These are phyloP conservation scores for Fusarium sp. DNA, from an alignment of 2,329 filamentous ascomycete species.

Conservation along the genomic window DNA sequence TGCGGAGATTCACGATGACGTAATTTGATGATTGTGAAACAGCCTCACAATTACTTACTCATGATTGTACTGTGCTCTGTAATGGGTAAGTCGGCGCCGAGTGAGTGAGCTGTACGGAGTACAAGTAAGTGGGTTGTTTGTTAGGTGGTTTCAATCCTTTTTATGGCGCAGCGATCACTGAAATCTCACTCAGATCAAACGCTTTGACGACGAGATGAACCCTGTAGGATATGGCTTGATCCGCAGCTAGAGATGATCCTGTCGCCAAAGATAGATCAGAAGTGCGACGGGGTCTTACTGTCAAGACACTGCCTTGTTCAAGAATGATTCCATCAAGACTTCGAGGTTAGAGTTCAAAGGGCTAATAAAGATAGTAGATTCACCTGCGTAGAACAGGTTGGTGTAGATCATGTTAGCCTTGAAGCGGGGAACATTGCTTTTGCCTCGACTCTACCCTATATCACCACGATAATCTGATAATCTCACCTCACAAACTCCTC, in stretches of 20 bases:
- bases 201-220: not conserved
- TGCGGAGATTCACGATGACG: not conserved
- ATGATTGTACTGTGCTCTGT: not conserved
- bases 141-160: not conserved
- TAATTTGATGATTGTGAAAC: not conserved
- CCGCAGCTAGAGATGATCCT: slow-evolving; percentile 3
- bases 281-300: not conserved
- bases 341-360: not conserved
- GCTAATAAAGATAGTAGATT: no score
- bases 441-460: not conserved
- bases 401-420: not conserved
- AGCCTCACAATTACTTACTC: not conserved
- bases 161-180: not conserved
- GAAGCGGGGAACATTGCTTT: slow-evolving; percentile 14
- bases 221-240: not conserved
- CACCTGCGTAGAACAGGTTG: not conserved
- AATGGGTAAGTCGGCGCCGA: not conserved
- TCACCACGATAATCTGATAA: not conserved
- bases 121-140: not conserved
- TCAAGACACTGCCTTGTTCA: not conserved
- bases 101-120: not conserved
- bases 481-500: not conserved
- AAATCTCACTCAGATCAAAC: not conserved
- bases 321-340: not conserved
- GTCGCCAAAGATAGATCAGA: not conserved